phyloP scores from a whole-genome alignment of 2,329 filamentous ascomycete genomes.

The Neonectria ditissima region DNA sequence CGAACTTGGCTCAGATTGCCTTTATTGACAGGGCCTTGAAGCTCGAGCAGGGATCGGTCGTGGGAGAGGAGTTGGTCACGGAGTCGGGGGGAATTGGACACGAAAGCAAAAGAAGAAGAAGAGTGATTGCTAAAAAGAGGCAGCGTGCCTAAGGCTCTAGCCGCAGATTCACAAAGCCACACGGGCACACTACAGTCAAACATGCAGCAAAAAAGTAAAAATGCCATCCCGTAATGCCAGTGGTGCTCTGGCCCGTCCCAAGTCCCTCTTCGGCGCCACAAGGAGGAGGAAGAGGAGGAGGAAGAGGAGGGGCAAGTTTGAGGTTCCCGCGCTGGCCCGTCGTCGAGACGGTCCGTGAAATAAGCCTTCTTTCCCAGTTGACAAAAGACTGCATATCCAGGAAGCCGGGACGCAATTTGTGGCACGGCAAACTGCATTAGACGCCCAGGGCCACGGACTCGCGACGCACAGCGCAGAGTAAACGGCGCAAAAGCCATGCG shows the following conservation, averaged over 20 bases:
- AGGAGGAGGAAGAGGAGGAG: too few relatives aligned
- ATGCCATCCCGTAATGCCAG: background rate
- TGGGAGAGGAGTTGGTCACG: background rate
- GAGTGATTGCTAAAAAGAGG: background rate
- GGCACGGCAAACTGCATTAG: constrained; percentile 13
- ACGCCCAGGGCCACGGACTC: background rate
- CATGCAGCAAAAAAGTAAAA: background rate
- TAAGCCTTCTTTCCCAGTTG: constrained; percentile 26
- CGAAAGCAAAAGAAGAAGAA: background rate
- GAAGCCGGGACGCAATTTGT: constrained; percentile 24
- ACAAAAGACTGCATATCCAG: constrained; percentile 34
- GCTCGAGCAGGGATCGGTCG: background rate
- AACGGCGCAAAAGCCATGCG: background rate
- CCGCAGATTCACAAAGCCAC: background rate
- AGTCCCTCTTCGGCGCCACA: background rate
- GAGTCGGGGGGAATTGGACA: background rate
- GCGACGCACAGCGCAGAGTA: background rate
- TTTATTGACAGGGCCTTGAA: background rate
- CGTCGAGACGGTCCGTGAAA: background rate
- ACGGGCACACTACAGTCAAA: background rate
- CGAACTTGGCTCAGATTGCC: background rate
- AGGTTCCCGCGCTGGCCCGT: constrained; percentile 15
- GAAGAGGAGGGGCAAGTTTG: constrained; percentile 12
- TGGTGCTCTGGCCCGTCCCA: background rate
- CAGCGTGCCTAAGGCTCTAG: background rate